Evolutionary conservation across 805 yeast genomes (phyloP), one percentile per base, ranked within the genome.

Genomic region (Teunomyces funiuensis): DNA sequence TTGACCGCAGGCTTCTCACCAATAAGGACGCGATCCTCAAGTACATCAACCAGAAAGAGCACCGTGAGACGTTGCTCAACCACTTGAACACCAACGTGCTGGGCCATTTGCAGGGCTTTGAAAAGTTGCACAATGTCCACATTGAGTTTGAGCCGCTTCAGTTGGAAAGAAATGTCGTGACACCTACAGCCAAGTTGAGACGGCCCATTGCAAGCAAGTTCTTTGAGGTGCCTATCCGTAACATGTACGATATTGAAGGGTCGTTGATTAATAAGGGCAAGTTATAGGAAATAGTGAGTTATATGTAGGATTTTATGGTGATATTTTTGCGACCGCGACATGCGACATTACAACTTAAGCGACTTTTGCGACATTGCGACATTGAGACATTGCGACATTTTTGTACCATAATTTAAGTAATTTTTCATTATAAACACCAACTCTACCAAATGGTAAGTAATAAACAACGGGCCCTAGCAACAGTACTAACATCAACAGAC

Each of bases 211-310:
- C 82, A 0, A 69, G 69, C 29, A 68, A 69, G 52, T 63, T 59
- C 26, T 79, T 73, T 52, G 55, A 60, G 30, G 49, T 55, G 7
- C 66, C 61, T 20, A 59, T 80, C 31, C 66, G 66, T 18, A 49
- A 44, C 5, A 54, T 80, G 63, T 80, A 80, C 43, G 47, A 37
- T 36, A 41, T 16, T 6, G 82, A 80, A 48, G 83, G 83, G 3
- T 36, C 49, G 8, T 45, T 53, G 43, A n/a, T 38, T 13, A 40
- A 22, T 17, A 42, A 37, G 34, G 28, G 42, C 3, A 47, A 47
- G 47, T 41, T 47, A 23, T 47, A 37, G 27, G 20, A 29, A n/a
- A 33, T 30, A n/a, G 16, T 28, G 11, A 18, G 11, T 20, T 14
- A n/a, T 20, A 17, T n/a, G 5, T 6, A 5, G 26, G 18, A 22